Evolutionary conservation across 148 eudicot species (phyloP), one percentile per base, ranked within the genome.

Genomic region (Diospyros kaki): DNA sequence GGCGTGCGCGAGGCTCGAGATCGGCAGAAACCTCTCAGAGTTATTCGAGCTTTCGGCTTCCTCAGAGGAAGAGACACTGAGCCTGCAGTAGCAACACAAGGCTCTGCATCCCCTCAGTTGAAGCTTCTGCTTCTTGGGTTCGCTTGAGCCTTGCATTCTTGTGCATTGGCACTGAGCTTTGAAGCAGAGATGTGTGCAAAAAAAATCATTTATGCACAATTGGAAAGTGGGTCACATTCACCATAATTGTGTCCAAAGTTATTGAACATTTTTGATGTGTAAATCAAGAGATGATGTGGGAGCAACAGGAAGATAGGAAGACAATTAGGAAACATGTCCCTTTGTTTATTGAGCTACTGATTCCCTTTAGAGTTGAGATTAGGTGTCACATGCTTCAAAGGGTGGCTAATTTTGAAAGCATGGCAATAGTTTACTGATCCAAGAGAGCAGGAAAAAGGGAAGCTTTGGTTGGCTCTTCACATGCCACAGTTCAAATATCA

Each of bases 1-100:
- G 76, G 87, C 87, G 70, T 90, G 98, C 0, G 92, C 85, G 1
- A 87, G 78, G 79, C 85, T 90, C 1, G 98, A 90, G 62, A 90
- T 73, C 1, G 87, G 48, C 1, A 79, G 69, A 3, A 66, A 69
- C 54, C 76, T 74, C 10, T 82, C 79, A 2, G 91, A 87, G 28
- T 28, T 28, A 18, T 53, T 59, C 1, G 82, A 78, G 64, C 81
- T 77, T 56, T 86, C 89, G 1, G 80, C 71, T 80, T 82, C 86
- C 71, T 74, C 80, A 3, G 67, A 74, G 13, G 84, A 76, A 28
- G 92, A 87, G 18, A 89, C 84, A 39, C 96, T 90, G 0, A 81
- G 81, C 77, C 94, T 90, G 46, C 91, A 85, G 43, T 55, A 79
- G 75, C 93, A 87, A 71, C 93, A 90, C 69, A 93, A 86, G 45